Evolutionary conservation across 2,329 filamentous ascomycete genomes (phyloP).

Genomic region (Dryadomyces quercivorus): DNA sequence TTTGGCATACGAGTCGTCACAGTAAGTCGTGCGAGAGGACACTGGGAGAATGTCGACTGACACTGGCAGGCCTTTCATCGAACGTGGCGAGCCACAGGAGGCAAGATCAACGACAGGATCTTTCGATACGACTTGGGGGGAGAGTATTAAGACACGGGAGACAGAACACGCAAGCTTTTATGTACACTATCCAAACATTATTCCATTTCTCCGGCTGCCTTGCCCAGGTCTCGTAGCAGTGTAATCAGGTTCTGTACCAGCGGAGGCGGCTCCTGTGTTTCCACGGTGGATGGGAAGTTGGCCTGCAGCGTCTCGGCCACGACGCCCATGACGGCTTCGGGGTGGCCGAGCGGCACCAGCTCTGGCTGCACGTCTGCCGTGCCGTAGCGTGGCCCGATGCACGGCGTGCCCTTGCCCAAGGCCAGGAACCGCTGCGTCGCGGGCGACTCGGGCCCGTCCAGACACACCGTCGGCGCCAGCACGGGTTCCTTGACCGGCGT

Average conservation of each 20-base stretch:
- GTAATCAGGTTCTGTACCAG: constrained; percentile 57
- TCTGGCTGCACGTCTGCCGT: constrained; percentile 7
- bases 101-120: constrained; percentile 32
- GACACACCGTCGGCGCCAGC: neutral
- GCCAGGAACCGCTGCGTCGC: constrained; percentile 44
- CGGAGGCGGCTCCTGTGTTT: constrained; percentile 34
- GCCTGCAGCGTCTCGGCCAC: constrained; percentile 42
- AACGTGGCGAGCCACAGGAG: constrained; percentile 37
- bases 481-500: neutral
- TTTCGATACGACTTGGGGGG: constrained; percentile 42
- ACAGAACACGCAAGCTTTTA: neutral
- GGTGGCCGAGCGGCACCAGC: constrained; percentile 37
- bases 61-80: constrained; percentile 23
- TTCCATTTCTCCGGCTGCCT: constrained; percentile 24
- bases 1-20: constrained; percentile 13
- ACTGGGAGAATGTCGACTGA: neutral
- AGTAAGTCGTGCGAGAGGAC: constrained; percentile 9
- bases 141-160: constrained; percentile 20
- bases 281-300: constrained; percentile 28
- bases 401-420: constrained; percentile 33
- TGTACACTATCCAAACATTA: neutral
- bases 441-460: constrained; percentile 39
- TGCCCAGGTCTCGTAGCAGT: constrained; percentile 48
- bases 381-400: neutral
- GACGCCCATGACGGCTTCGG: constrained; percentile 45